Evolutionary conservation across 768 basidiomycete genomes (phyloP).

Genomic region (Lyophyllum shimeji): DNA sequence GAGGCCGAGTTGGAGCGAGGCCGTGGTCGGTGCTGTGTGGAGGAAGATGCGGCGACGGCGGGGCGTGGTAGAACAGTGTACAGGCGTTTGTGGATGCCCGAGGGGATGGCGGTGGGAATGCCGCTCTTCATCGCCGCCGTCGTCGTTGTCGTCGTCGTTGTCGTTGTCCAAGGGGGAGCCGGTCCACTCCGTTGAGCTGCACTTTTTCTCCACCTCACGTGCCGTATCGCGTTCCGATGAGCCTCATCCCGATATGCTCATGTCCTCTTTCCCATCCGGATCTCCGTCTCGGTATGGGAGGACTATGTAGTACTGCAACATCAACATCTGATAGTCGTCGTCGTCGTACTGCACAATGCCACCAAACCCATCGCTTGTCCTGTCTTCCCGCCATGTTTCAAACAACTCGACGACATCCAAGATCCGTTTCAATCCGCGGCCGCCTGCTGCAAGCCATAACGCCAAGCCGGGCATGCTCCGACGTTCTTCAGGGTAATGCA

Average conservation of each 20-base stretch:
- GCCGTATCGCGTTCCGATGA: not conserved
- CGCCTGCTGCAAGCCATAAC: too few relatives aligned
- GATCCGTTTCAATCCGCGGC: too few relatives aligned
- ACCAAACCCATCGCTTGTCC: too few relatives aligned
- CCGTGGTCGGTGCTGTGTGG: conserved; percentile 26
- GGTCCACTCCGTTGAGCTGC: not conserved
- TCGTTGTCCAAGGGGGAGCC: not conserved
- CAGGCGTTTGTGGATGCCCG: conserved; percentile 52
- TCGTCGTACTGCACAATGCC: too few relatives aligned
- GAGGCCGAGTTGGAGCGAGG: conserved; percentile 44
- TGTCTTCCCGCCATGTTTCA: too few relatives aligned
- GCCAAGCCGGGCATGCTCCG: too few relatives aligned
- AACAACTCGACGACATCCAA: too few relatives aligned
- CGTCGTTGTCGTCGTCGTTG: not conserved
- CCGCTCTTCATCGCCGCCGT: conserved; percentile 8
- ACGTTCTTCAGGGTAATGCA: too few relatives aligned
- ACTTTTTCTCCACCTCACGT: not conserved
- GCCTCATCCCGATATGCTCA: not conserved
- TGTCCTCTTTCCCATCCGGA: too few relatives aligned
- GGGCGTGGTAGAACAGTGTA: conserved; percentile 37
- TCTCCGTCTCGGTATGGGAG: too few relatives aligned
- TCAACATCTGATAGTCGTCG: too few relatives aligned
- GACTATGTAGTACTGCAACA: too few relatives aligned
- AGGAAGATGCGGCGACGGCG: conserved; percentile 23
- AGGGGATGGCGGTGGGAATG: conserved; percentile 28